These are phyloP conservation scores for Jatropha curcas DNA, from an alignment of 345 rosid species.

Conservation along the genomic window DNA sequence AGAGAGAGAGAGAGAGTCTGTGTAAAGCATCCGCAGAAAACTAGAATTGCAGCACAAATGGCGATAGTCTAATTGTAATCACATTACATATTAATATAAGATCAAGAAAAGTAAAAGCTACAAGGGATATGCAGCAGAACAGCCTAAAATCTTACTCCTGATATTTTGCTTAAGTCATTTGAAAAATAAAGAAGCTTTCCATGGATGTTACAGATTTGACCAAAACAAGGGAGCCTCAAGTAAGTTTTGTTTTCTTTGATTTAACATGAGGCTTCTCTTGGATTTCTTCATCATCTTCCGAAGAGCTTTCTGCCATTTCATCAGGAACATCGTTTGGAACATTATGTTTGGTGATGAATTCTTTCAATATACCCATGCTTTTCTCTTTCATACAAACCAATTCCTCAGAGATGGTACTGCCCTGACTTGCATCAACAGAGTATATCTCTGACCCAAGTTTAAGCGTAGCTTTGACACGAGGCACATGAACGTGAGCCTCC, in stretches of 20 bases:
- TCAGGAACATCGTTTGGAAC: conserved; percentile 78
- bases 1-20: neutral
- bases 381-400: conserved; percentile 70
- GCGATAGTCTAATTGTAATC: neutral
- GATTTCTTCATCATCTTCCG: conserved; percentile 51
- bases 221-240: conserved; percentile 18
- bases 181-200: neutral
- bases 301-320: conserved; percentile 51
- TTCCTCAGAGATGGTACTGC: conserved; percentile 53
- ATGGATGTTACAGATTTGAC: neutral
- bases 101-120: neutral
- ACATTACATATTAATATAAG: too few species aligned
- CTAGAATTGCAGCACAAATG: neutral
- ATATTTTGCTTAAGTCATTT: neutral
- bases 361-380: conserved; percentile 74
- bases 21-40: neutral
- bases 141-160: neutral
- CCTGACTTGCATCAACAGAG: conserved; percentile 41
- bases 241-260: conserved; percentile 68
- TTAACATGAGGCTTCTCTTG: conserved; percentile 41
- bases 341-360: conserved; percentile 81
- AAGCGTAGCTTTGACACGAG: conserved; percentile 50
- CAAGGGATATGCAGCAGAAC: neutral
- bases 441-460: conserved; percentile 67
- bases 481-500: conserved; percentile 47